A percentile compares a stretch with the other conserved stretches of the same genome.
Evolutionary conservation across 2,329 filamentous ascomycete genomes (phyloP).

Genomic region (Phyllosticta paracitricarpa): DNA sequence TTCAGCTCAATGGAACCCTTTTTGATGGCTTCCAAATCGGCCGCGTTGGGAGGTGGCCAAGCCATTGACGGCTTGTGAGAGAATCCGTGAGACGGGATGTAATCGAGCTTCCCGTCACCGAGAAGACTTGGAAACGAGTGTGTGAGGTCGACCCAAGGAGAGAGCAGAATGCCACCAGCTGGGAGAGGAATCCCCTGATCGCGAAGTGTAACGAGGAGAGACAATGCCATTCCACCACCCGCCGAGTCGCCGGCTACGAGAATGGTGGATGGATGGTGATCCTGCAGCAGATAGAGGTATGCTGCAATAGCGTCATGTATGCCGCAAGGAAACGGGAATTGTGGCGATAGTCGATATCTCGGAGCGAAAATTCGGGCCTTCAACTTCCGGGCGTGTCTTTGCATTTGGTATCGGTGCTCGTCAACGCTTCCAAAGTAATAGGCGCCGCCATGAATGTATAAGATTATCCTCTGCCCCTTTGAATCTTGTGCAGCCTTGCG

Average conservation of each 20-base stretch:
- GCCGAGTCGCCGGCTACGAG: slow-evolving; percentile 87
- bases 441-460: slow-evolving; percentile 89
- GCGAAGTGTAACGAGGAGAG: slow-evolving; percentile 66
- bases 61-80: slow-evolving; percentile 77
- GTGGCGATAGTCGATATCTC: slow-evolving; percentile 76
- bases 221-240: slow-evolving; percentile 80
- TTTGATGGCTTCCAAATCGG: slow-evolving; percentile 52
- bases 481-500: slow-evolving; percentile 50
- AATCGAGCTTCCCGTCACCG: slow-evolving; percentile 64
- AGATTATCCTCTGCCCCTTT: slow-evolving; percentile 65
- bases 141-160: slow-evolving; percentile 90
- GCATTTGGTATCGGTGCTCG: slow-evolving; percentile 96
- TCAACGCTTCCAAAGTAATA: slow-evolving; percentile 96
- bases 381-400: slow-evolving; percentile 87
- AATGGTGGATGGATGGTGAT: slow-evolving; percentile 71
- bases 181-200: slow-evolving; percentile 77
- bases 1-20: slow-evolving; percentile 8
- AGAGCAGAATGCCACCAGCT: slow-evolving; percentile 81
- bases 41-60: slow-evolving; percentile 87
- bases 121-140: slow-evolving; percentile 92
- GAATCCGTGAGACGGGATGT: slow-evolving; percentile 80
- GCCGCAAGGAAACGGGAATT: slow-evolving; percentile 92
- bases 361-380: slow-evolving; percentile 82
- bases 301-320: slow-evolving; percentile 82
- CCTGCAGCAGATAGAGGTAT: slow-evolving; percentile 70